Percentiles rank a stretch among this genome's conserved stretches.
phyloP scores from a whole-genome alignment of 768 basidiomycete genomes.

The Leucosporidium creatinivorum region DNA sequence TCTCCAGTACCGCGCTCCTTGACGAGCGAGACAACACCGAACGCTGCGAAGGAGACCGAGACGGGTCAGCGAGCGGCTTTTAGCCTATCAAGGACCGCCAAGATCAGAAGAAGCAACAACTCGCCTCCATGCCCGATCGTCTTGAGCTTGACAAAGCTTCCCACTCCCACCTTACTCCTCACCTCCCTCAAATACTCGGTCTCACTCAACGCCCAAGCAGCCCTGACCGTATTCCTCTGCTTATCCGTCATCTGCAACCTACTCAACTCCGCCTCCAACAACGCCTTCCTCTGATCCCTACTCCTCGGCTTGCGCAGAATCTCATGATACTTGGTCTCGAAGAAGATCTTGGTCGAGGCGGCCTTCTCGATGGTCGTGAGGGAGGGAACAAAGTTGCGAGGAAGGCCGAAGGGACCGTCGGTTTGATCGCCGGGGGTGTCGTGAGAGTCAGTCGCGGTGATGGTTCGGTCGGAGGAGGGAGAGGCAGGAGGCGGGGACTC shows the following conservation, averaged over 20 bases:
- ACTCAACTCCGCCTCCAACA: slow-evolving; percentile 81
- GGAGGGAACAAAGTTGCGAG: slow-evolving; percentile 67
- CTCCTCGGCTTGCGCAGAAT: slow-evolving; percentile 76
- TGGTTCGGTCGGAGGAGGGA: not conserved
- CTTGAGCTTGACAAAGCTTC: slow-evolving; percentile 79
- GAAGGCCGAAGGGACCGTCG: slow-evolving; percentile 31
- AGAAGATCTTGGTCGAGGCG: slow-evolving; percentile 84
- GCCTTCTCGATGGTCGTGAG: slow-evolving; percentile 88
- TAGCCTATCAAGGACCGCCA: no score
- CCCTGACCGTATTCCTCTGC: slow-evolving; percentile 64
- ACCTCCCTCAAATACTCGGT: slow-evolving; percentile 79
- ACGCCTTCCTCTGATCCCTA: slow-evolving; percentile 71
- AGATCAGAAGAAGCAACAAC: no score
- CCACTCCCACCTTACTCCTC: slow-evolving; percentile 71
- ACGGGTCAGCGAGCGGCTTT: slow-evolving; percentile 20
- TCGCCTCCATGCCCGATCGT: slow-evolving; percentile 56
- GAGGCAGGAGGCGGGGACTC: not conserved
- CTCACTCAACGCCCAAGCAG: slow-evolving; percentile 78
- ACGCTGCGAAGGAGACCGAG: slow-evolving; percentile 59
- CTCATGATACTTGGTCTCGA: slow-evolving; percentile 82
- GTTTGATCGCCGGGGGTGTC: not conserved
- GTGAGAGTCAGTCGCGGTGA: not conserved
- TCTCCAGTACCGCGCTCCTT: slow-evolving; percentile 69
- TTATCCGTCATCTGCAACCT: slow-evolving; percentile 61
- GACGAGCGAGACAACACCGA: slow-evolving; percentile 91